Evolutionary conservation across 805 yeast genomes (phyloP), one percentile per base, ranked within the genome.

Genomic region (Metschnikowia lachancei): DNA sequence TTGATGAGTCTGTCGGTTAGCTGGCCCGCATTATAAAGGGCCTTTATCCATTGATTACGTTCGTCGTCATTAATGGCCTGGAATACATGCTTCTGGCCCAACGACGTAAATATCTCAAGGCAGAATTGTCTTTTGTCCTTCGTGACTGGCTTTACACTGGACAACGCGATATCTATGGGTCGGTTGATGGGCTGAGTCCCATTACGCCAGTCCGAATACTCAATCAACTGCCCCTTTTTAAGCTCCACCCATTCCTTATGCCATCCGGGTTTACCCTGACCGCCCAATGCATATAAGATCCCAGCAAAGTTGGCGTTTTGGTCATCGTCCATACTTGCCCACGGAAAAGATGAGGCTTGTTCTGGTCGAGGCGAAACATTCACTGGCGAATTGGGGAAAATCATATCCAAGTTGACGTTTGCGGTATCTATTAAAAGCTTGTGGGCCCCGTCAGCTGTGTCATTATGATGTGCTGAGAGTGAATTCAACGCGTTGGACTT

Each of bases 231-330:
- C 2, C 92, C 90, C n/a, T 80, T 78, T 12, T 78, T 75, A 41
- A 88, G 69, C 0, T 82, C 87, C 0, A 89, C 86, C 91, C 95
- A 87, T 61, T 85, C 90, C 57, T 87, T 88, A 62, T 88, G 95
- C 97, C 96, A 90, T 3, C 85, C 84, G 18, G 71, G 77, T 49
- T 77, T 78, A 0, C 82, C 81, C 47, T 78, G 80, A 0, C 84
- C 85, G 0, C 83, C 82, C 31, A 77, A 66, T 1, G 80, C 72
- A 56, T 77, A 81, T n/a, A 82, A 59, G 11, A 81, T 72, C 0
- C 85, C 87, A 6, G 69, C 58, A 45, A 65, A 62, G 36, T 66
- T 69, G 5, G 68, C 58, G 32, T 59, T 60, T 35, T 61, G 64
- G 37, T 62, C 67, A 19, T 59, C 52, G n/a, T 42, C 49, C 12